phyloP scores from a whole-genome alignment of 148 eudicot species.

The Camellia japonica region DNA sequence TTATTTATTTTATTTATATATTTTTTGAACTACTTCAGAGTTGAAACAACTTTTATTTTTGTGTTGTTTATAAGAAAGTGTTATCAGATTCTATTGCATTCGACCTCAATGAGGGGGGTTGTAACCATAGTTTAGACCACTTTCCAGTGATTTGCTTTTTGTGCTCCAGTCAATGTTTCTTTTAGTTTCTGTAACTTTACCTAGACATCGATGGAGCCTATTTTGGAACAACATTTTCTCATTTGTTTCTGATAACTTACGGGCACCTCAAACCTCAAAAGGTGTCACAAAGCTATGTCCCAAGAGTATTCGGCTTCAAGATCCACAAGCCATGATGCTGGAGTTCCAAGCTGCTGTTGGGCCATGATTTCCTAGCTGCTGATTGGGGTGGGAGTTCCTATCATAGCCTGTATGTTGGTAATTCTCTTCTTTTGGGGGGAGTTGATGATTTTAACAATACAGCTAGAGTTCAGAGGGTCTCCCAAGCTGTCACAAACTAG shows the following conservation, averaged over 20 bases:
- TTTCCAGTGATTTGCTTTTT: background rate
- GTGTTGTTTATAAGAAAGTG: background rate
- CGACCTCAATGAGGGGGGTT: background rate
- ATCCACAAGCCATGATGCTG: slow-evolving; percentile 56
- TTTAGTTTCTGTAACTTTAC: slow-evolving; percentile 20
- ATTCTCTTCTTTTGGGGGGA: background rate
- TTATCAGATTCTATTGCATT: background rate
- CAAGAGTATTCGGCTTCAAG: slow-evolving; percentile 70
- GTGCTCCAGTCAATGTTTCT: slow-evolving; percentile 14
- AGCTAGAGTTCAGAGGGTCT: background rate
- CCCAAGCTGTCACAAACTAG: slow-evolving; percentile 6
- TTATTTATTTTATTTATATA: too few species aligned
- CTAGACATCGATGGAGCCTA: slow-evolving; percentile 70
- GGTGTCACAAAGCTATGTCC: slow-evolving; percentile 51
- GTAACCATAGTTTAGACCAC: background rate
- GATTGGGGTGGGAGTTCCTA: background rate
- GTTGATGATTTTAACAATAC: slow-evolving; percentile 2
- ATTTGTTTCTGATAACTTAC: slow-evolving; percentile 67
- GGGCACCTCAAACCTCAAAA: slow-evolving; percentile 69
- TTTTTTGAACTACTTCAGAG: background rate
- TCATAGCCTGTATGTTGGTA: background rate
- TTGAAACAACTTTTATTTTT: background rate
- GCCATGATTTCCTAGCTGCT: background rate
- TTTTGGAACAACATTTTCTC: slow-evolving; percentile 68
- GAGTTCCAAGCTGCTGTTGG: slow-evolving; percentile 3